Conservation (phyloP, 2,329 filamentous ascomycete species). For the Thelonectria olida region DNA sequence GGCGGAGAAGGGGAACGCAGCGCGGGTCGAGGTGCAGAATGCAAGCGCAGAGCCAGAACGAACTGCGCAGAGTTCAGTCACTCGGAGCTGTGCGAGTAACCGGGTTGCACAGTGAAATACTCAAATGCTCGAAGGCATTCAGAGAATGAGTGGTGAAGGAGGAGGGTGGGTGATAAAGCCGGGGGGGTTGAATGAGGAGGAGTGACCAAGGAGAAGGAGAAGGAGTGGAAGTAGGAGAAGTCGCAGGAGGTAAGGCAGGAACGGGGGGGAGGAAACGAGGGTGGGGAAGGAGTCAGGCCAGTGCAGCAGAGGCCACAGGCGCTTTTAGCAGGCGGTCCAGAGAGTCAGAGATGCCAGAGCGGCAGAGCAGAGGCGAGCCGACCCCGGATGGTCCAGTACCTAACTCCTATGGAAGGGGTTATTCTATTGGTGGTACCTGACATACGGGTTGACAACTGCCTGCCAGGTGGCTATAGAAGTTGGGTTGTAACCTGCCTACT, state of each 20-base stretch:
- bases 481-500: too few relatives aligned
- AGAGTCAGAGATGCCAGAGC: background rate
- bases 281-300: conserved; percentile 38
- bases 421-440: background rate
- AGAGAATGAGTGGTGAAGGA: conserved; percentile 23
- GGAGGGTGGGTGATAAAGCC: conserved; percentile 32
- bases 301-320: conserved; percentile 8
- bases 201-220: conserved; percentile 29
- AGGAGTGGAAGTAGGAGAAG: conserved; percentile 32
- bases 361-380: background rate
- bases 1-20: conserved; percentile 7
- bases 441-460: background rate
- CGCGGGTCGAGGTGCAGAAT: conserved; percentile 3
- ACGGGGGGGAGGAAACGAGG: conserved; percentile 29
- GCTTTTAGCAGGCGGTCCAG: conserved; percentile 13
- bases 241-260: conserved; percentile 27
- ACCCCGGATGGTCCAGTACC: background rate
- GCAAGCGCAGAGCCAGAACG: conserved; percentile 8
- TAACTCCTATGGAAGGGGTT: background rate
- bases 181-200: conserved; percentile 21
- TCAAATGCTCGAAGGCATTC: conserved; percentile 26
- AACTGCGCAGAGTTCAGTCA: conserved; percentile 27
- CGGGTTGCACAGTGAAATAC: conserved; percentile 19
- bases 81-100: conserved; percentile 18
- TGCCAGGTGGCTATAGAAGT: too few relatives aligned